Conservation (phyloP, 108 stramenopile species). For the Parietichytrium sp. region DNA sequence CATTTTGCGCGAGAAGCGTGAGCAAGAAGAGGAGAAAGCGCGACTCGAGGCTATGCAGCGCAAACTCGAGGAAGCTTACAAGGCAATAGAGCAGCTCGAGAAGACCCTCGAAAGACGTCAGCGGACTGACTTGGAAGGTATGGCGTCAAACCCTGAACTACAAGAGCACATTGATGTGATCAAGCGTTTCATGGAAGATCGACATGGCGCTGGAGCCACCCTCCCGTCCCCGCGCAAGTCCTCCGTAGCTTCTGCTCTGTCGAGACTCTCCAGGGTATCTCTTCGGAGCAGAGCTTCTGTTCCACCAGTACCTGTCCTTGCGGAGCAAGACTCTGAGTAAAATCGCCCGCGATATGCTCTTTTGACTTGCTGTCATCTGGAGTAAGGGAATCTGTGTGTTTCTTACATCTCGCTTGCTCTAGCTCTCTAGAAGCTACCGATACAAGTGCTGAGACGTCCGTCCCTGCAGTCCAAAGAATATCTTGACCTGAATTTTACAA, state of each 20-base stretch:
- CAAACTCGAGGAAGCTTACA: slow-evolving; percentile 11
- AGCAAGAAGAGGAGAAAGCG: slow-evolving; percentile 11
- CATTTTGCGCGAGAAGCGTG: not conserved
- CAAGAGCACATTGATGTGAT: not conserved
- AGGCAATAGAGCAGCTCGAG: slow-evolving; percentile 24
- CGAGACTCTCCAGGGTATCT: too few relatives aligned
- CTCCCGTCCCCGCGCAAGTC: not conserved
- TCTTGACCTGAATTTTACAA: too few relatives aligned
- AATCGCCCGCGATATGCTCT: too few relatives aligned
- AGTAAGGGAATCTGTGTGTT: too few relatives aligned
- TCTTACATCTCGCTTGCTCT: too few relatives aligned
- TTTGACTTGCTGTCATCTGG: too few relatives aligned
- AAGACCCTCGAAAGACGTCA: not conserved
- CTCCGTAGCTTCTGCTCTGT: not conserved
- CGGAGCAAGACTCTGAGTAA: too few relatives aligned
- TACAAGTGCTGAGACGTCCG: too few relatives aligned
- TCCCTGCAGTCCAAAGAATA: too few relatives aligned
- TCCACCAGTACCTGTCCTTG: too few relatives aligned
- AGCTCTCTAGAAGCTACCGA: too few relatives aligned
- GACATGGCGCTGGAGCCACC: not conserved
- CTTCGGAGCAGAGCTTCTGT: too few relatives aligned
- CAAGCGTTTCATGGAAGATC: not conserved
- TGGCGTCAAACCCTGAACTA: slow-evolving; percentile 23
- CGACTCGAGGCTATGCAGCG: not conserved
- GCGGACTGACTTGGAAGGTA: slow-evolving; percentile 7